phyloP scores from a whole-genome alignment of 805 yeast genomes.

The Candida stauntonica region DNA sequence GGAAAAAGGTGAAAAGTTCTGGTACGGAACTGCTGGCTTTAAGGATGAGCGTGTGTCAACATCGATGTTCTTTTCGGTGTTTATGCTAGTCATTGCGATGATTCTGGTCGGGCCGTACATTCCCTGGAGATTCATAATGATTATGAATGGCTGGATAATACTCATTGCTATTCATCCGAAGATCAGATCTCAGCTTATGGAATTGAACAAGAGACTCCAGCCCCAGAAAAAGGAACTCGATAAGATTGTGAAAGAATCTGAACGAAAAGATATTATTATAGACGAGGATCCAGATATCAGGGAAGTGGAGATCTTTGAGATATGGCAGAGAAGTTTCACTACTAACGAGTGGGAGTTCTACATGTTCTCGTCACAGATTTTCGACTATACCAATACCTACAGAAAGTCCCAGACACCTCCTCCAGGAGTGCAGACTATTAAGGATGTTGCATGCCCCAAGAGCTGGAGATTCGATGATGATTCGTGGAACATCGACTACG shows the following conservation, averaged over 20 bases:
- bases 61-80: constrained; percentile 43
- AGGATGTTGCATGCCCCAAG: constrained; percentile 58
- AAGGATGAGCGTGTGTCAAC: constrained; percentile 66
- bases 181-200: constrained; percentile 27
- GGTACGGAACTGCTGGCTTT: constrained; percentile 65
- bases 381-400: constrained; percentile 43
- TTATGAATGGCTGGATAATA: constrained; percentile 52
- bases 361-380: constrained; percentile 51
- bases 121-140: constrained; percentile 62
- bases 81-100: constrained; percentile 35
- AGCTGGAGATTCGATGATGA: constrained; percentile 70
- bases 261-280: constrained; percentile 52
- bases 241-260: constrained; percentile 32
- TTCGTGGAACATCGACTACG: constrained; percentile 61
- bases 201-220: constrained; percentile 19
- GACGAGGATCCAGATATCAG: constrained; percentile 62
- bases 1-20: constrained; percentile 48
- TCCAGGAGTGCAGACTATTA: constrained; percentile 51
- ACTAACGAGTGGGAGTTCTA: constrained; percentile 59
- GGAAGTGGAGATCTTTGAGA: constrained; percentile 73
- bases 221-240: constrained; percentile 30
- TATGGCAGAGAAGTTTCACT: constrained; percentile 60
- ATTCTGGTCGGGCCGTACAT: constrained; percentile 45
- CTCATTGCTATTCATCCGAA: constrained; percentile 60
- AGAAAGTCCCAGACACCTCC: constrained; percentile 55